Evolutionary conservation across 495 filamentous ascomycete species (phyloP).

Genomic region (Tuber aestivum): DNA sequence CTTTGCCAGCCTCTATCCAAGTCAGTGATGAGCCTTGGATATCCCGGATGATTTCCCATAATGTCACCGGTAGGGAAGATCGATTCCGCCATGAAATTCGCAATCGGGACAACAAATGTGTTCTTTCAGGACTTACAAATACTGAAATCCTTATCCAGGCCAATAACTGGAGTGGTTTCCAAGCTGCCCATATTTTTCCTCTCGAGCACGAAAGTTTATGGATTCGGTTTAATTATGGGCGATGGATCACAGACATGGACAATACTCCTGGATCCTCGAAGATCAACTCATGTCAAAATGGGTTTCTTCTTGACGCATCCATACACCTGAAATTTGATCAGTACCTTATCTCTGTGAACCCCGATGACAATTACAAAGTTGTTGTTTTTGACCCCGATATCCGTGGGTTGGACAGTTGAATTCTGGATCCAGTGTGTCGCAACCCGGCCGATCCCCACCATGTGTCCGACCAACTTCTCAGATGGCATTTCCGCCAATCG

Average conservation of each 20-base stretch:
- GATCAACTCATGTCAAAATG: too few relatives aligned
- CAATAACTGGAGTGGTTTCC: slow-evolving; percentile 7
- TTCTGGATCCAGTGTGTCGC: too few relatives aligned
- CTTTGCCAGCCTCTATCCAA: not conserved
- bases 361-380: slow-evolving; percentile 40
- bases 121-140: slow-evolving; percentile 11
- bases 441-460: too few relatives aligned
- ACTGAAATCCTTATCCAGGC: not conserved
- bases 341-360: slow-evolving; percentile 30
- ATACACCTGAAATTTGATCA: slow-evolving; percentile 29
- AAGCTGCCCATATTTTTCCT: too few relatives aligned
- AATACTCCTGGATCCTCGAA: slow-evolving; percentile 2
- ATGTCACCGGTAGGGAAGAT: slow-evolving; percentile 2
- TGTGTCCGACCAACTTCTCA: too few relatives aligned
- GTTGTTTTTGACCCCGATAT: slow-evolving; percentile 36
- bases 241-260: slow-evolving; percentile 13
- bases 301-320: too few relatives aligned
- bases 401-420: too few relatives aligned
- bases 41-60: not conserved
- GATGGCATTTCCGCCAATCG: too few relatives aligned
- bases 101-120: slow-evolving; percentile 6
- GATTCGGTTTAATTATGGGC: too few relatives aligned
- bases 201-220: too few relatives aligned
- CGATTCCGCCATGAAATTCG: slow-evolving; percentile 15
- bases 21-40: slow-evolving; percentile 3